Percentiles rank a stretch among this genome's conserved stretches.
Conservation (phyloP, 1,284 basidiomycete species). For the Ceratobasidium sp. region DNA sequence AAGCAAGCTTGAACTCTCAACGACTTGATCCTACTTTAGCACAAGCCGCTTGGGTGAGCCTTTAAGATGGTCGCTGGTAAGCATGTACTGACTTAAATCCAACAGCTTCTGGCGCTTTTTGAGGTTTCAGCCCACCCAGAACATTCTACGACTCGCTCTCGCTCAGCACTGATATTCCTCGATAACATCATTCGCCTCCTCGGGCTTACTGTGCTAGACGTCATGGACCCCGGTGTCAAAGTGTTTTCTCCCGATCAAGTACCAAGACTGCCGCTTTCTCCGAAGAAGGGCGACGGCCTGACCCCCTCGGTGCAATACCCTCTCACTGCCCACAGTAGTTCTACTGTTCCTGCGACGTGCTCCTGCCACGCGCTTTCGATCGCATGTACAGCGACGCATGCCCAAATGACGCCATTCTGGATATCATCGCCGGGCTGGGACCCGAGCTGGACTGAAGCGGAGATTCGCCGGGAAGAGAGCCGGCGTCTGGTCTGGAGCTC, state of each 20-base stretch:
- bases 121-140: constrained; percentile 74
- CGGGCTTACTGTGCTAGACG: constrained; percentile 68
- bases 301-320: constrained; percentile 53
- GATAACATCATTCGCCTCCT: constrained; percentile 73
- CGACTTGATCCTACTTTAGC: constrained; percentile 77
- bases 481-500: constrained; percentile 78
- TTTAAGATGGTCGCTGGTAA: constrained; percentile 43
- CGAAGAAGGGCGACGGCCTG: constrained; percentile 51
- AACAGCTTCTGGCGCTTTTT: constrained; percentile 73
- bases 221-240: constrained; percentile 64
- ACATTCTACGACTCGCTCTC: constrained; percentile 64
- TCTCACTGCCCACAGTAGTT: constrained; percentile 16
- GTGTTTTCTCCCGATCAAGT: constrained; percentile 62
- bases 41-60: constrained; percentile 76
- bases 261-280: constrained; percentile 60
- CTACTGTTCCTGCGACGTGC: constrained; percentile 54
- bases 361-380: constrained; percentile 57
- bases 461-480: constrained; percentile 74
- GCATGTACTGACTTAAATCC: constrained; percentile 21
- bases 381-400: constrained; percentile 47
- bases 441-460: constrained; percentile 65
- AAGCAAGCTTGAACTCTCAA: constrained; percentile 72
- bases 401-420: constrained; percentile 70
- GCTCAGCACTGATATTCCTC: constrained; percentile 68
- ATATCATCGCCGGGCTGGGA: constrained; percentile 71